Evolutionary conservation across 495 filamentous ascomycete genomes (phyloP), one percentile per base, ranked within the genome.

Genomic region (Sordaria brevicollis): DNA sequence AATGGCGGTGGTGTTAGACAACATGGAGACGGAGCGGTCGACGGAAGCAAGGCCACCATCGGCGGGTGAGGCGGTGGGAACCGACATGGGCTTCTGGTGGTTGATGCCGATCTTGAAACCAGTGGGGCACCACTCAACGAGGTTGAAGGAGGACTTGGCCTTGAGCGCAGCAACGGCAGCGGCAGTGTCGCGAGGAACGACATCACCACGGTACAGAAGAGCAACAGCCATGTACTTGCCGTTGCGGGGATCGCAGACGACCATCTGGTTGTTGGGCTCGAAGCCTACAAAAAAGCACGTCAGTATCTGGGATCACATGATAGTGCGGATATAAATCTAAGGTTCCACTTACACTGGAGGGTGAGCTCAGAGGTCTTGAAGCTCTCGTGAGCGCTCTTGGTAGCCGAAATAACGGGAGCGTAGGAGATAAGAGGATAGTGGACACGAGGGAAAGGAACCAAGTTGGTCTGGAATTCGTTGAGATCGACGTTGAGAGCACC

Each of bases 201-300:
- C 92, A 74, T 96, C 93, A 73, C 93, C 93, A 77, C 93, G 92
- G 85, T 96, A 96, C 73, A 96, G 84, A 38, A 96, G 86, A 72
- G 92, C 92, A 35, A 94, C 92, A 66, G 93, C 93, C 93, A 96
- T 96, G 86, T 95, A 96, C 83, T 96, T 96, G 78, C 93, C 93
- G 68, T 94, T 92, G 74, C 91, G 90, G 68, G 93, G 93, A 75
- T 96, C 92, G 78, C 93, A 96, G 76, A 94, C 92, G 31, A 96
- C 93, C 93, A 96, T 96, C 84, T 96, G 93, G 85, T 96, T 96
- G 86, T 93, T 92, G 67, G 93, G 93, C 83, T 96, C 93, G 78
- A 94, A 94, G 81, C 92, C 88, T 88, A 71, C 67, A 54, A 41
- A 38, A 8, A 8, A 1, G 1, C 65, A 35, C 62, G 37, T 68